Conservation (phyloP, 2,329 filamentous ascomycete species). For the Dissoconium aciculare region DNA sequence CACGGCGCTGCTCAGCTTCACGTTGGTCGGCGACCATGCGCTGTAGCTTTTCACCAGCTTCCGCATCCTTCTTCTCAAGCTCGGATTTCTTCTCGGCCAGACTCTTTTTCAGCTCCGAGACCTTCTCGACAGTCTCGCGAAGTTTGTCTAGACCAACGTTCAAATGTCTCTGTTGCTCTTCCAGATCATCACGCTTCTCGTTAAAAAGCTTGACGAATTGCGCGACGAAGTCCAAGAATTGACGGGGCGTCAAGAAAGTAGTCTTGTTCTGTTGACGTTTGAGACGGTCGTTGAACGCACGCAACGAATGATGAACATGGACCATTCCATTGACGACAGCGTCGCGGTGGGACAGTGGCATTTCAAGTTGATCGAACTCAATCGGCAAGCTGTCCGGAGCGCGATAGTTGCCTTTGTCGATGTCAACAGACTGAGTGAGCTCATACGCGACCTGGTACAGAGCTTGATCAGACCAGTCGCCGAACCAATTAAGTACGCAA, state of each 20-base stretch:
- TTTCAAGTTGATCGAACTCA: slow-evolving; percentile 67
- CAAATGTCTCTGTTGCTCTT: slow-evolving; percentile 95
- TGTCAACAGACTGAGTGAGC: slow-evolving; percentile 86
- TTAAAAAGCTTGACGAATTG: slow-evolving; percentile 97
- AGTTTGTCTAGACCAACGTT: slow-evolving; percentile 98
- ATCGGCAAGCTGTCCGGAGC: slow-evolving; percentile 87
- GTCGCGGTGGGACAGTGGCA: slow-evolving; percentile 82
- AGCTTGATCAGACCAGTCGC: slow-evolving; percentile 98
- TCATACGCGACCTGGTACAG: slow-evolving; percentile 95
- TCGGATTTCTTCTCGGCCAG: slow-evolving; percentile 89
- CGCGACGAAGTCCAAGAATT: slow-evolving; percentile 95
- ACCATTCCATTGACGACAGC: slow-evolving; percentile 97
- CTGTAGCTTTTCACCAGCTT: slow-evolving; percentile 94
- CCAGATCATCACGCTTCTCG: slow-evolving; percentile 94
- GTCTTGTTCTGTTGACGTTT: slow-evolving; percentile 82
- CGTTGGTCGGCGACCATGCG: slow-evolving; percentile 93
- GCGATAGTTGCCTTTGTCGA: slow-evolving; percentile 72
- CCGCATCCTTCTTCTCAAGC: slow-evolving; percentile 80
- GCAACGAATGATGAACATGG: slow-evolving; percentile 90
- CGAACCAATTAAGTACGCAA: slow-evolving; percentile 99
- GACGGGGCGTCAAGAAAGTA: slow-evolving; percentile 86
- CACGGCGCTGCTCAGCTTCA: slow-evolving; percentile 83
- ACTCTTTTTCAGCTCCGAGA: slow-evolving; percentile 77
- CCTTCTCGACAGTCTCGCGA: slow-evolving; percentile 91
- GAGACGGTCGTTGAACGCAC: slow-evolving; percentile 74